Evolutionary conservation across 371 early-diverging fungal species (phyloP).

Genomic region (Rhizopus delemar): DNA sequence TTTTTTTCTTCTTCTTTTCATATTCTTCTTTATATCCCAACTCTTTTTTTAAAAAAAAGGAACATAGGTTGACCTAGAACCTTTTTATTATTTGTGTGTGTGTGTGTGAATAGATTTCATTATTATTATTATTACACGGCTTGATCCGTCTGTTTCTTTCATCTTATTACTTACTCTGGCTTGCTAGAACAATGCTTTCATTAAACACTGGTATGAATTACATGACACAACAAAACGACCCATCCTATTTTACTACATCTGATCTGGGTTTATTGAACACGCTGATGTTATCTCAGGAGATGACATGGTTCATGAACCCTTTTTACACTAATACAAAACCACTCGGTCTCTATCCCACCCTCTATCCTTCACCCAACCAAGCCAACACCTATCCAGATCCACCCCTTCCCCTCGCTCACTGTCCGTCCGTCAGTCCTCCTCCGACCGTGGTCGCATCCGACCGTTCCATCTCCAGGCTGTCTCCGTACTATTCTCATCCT

Average conservation of each 20-base stretch:
- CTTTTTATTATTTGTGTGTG: neutral
- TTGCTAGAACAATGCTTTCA: constrained; percentile 6
- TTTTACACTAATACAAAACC: neutral
- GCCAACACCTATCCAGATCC: neutral
- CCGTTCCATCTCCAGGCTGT: neutral
- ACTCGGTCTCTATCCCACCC: neutral
- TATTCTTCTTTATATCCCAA: neutral
- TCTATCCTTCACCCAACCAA: neutral
- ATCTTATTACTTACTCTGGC: neutral
- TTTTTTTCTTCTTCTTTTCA: neutral
- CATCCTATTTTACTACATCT: neutral
- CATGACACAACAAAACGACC: neutral
- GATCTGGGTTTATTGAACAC: neutral
- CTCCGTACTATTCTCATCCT: neutral
- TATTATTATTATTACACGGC: constrained; percentile 1
- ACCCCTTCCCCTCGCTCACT: neutral
- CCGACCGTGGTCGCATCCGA: constrained; percentile 1
- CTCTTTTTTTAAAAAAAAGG: neutral
- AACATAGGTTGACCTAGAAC: constrained; percentile 6
- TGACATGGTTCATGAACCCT: neutral
- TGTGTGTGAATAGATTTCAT: constrained; percentile 1
- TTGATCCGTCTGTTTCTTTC: neutral
- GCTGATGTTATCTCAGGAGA: constrained; percentile 6
- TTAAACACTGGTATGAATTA: constrained; percentile 4
- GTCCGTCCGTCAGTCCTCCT: neutral